These are phyloP conservation scores for Aschersonia sp. DNA, from an alignment of 2,329 filamentous ascomycete species.

Conservation along the genomic window DNA sequence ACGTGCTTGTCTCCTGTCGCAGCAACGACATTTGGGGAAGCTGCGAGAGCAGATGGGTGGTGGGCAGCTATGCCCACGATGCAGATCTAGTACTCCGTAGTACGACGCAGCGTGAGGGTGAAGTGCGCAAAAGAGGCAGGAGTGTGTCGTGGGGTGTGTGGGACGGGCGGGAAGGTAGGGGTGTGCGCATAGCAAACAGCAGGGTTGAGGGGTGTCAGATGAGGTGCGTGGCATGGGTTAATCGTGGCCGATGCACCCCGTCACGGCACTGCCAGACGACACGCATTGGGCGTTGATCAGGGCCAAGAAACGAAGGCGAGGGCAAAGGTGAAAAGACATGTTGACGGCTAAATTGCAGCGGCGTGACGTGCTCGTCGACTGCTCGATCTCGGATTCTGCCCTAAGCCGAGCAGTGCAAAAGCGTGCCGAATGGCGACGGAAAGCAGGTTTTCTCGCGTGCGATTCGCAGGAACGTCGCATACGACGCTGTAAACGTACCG, in stretches of 20 bases:
- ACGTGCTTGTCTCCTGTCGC: background rate
- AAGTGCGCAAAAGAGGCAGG: background rate
- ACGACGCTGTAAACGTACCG: slow-evolving; percentile 1
- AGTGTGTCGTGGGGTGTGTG: background rate
- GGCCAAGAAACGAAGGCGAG: background rate
- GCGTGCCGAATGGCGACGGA: background rate
- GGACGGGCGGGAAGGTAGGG: slow-evolving; percentile 1
- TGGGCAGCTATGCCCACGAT: background rate
- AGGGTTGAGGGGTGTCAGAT: background rate
- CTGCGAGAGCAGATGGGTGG: background rate
- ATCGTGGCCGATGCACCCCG: background rate
- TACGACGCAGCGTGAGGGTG: background rate
- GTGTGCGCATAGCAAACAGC: background rate
- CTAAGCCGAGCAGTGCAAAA: background rate
- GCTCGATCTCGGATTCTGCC: background rate
- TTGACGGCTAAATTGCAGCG: background rate
- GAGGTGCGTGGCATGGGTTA: background rate
- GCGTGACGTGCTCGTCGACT: background rate
- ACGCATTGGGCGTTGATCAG: background rate
- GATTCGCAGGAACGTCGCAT: background rate
- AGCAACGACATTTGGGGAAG: background rate
- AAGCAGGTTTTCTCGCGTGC: background rate
- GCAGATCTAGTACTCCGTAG: background rate
- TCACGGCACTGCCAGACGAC: slow-evolving; percentile 1
- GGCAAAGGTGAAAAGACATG: background rate